phyloP scores from a whole-genome alignment of 2,329 filamentous ascomycete genomes.

The Colletotrichum sidae region DNA sequence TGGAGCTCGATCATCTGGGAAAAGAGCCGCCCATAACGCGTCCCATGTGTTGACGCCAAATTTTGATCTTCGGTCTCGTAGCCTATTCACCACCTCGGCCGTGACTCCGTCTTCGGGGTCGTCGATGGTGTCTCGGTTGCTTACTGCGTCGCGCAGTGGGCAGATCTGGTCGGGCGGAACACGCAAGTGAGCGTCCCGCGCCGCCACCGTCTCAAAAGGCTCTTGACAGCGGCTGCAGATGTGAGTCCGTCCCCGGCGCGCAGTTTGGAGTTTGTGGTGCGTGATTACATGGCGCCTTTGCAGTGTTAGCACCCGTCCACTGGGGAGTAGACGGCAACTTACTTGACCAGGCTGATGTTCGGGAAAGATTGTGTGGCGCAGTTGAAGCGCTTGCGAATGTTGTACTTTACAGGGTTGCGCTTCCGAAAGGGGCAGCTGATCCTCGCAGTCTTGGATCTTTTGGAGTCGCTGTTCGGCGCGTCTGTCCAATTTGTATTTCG shows the following conservation, averaged over 20 bases:
- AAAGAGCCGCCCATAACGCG: not conserved
- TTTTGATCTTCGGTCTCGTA: not conserved
- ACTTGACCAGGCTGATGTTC: slow-evolving; percentile 25
- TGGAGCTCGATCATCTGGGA: not conserved
- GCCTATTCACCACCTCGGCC: not conserved
- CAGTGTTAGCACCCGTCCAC: not conserved
- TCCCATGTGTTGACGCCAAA: not conserved
- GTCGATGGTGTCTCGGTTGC: not conserved
- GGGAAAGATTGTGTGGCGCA: slow-evolving; percentile 5
- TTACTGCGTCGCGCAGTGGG: not conserved
- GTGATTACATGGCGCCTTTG: not conserved
- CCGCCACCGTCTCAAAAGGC: not conserved
- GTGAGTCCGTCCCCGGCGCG: not conserved
- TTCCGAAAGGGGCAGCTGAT: slow-evolving; percentile 1
- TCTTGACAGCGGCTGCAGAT: slow-evolving; percentile 2
- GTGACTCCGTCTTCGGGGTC: slow-evolving; percentile 6
- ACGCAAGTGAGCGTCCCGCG: not conserved
- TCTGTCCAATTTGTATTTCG: not conserved
- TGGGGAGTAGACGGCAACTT: not conserved
- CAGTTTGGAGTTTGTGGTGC: not conserved
- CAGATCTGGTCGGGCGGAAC: not conserved
- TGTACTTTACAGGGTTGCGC: not conserved
- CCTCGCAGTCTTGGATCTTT: not conserved
- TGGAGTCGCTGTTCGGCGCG: not conserved
- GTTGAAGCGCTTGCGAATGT: not conserved